Base-by-base conservation (phyloP, 75 land plant genomes). In the Pinus albicaulis region DNA sequence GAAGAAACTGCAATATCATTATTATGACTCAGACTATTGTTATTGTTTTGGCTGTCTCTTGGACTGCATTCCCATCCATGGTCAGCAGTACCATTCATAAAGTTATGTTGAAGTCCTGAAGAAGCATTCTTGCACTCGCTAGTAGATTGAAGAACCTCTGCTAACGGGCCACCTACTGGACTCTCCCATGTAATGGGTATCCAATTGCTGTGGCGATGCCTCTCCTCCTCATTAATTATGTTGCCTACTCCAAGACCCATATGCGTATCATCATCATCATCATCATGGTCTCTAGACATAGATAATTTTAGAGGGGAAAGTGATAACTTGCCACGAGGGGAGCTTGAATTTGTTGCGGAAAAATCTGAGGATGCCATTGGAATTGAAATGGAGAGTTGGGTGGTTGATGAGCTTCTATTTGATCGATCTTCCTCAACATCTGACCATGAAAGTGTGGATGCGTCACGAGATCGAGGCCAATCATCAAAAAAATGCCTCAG, bases 131-230 rank as follows among this genome's bases (percentile, higher is more conserved):
- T 23, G 78, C 63, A 19, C 56, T 34, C 62, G 66, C 53, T 75
- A 20, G 86, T 85, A 59, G 77, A 89, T 28, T 86, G 82, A 41
- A 95, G 78, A 23, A 85, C 97, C 80, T 95, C 98, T 10, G 90
- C 98, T 22, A 95, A 77, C 28, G 98, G 99, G 2, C 99, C 99
- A 12, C 98, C 99, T 66, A 89, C 78, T 2, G 95, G 86, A 57
- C 88, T 62, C 58, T 89, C 89, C 92, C 93, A 89, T 10, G 96
- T 79, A 20, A 82, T 80, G 13, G 93, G 93, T 11, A 82, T 61
- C 93, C 90, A 88, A 57, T 79, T 83, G 55, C 73, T 59, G 23
- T 41, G 76, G 19, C 55, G 55, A 13, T 64, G 81, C 62, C 61
- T 34, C 41, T 31, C 34, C 7, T 15, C 80, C 82, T 66, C 76